phyloP scores from a whole-genome alignment of 257 asterid genomes.

The Solanum paucissectum region DNA sequence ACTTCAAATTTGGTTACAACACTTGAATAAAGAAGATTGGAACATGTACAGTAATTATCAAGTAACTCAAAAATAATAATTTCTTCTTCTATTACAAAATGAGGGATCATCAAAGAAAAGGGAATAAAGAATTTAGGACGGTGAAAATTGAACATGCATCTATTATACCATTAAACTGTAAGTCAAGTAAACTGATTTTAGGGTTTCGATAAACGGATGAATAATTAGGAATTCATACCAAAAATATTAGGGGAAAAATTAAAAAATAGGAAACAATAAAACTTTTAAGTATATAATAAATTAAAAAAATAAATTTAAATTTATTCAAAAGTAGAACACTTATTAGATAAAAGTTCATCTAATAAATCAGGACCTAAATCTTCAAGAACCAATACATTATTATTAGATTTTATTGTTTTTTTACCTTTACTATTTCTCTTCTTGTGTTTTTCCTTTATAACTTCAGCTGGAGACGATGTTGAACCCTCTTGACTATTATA shows the following conservation, averaged over 20 bases:
- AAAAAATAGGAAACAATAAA: not conserved
- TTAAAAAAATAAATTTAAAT: not conserved
- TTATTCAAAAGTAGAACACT: not conserved
- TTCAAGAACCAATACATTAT: not conserved
- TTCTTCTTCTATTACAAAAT: not conserved
- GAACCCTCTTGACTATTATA: not conserved
- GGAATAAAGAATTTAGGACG: accelerated
- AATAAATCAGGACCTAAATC: constrained; percentile 7
- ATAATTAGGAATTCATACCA: not conserved
- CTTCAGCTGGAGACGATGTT: not conserved
- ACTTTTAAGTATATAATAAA: not conserved
- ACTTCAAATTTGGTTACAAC: not conserved
- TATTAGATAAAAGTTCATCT: constrained; percentile 4
- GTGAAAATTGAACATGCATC: not conserved
- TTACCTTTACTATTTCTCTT: not conserved
- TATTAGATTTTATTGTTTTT: not conserved
- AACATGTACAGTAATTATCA: not conserved
- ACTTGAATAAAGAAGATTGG: not conserved
- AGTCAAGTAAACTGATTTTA: not conserved
- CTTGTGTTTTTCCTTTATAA: constrained; percentile 6
- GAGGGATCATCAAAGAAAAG: not conserved
- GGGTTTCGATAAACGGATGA: not conserved
- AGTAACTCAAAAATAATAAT: not conserved
- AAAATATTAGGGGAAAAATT: not conserved
- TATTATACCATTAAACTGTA: not conserved